Base-by-base conservation (phyloP, 176 grass and related monocot genomes). In the Carex pumila region DNA sequence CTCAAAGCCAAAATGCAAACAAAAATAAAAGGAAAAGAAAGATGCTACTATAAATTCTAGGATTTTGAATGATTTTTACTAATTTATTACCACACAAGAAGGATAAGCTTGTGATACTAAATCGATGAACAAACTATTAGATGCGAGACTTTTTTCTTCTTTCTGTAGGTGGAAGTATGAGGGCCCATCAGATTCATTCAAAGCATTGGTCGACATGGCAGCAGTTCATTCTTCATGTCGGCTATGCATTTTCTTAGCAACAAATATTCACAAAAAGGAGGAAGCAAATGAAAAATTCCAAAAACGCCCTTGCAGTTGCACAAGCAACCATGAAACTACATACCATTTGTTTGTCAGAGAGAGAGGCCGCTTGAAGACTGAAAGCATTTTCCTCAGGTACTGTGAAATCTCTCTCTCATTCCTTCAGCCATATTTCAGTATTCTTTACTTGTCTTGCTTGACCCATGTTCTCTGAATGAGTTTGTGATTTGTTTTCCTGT, bases 121-220 rank as follows among this genome's bases (percentile, higher is more conserved):
- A 31, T 15, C 54, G 73, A 56, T 32, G 3, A 56, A 54, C 47
- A 31, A 15, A 13, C 12, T 56, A 17, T 55, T 49, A 49, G 47
- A 49, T 49, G 31, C 17, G 31, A 63, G 31, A 56, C 59, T 75
- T 31, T 66, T 87, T 11, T 81, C 73, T 81, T 9, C 18, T 18
- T 85, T 17, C 1, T 83, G 65, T 91, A 98, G 95, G 87, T 98
- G 96, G 96, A 98, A 98, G 71, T 90, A 93, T 47, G 88, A 95
- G 37, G 96, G 96, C 50, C 96, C 96, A 18, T 98, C 91, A 37
- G 93, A 98, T 92, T 92, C 96, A 76, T 98, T 98, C 81, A 98
- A 98, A 79, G 93, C 96, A 60, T 91, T 98, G 66, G 83, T 98
- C 14, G 93, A 98, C 88, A 98, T 98, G 96, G 93, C 96, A 71